A percentile compares a stretch with the other conserved stretches of the same genome.
Evolutionary conservation across 345 rosid species (phyloP).

Genomic region (Litchi chinensis): DNA sequence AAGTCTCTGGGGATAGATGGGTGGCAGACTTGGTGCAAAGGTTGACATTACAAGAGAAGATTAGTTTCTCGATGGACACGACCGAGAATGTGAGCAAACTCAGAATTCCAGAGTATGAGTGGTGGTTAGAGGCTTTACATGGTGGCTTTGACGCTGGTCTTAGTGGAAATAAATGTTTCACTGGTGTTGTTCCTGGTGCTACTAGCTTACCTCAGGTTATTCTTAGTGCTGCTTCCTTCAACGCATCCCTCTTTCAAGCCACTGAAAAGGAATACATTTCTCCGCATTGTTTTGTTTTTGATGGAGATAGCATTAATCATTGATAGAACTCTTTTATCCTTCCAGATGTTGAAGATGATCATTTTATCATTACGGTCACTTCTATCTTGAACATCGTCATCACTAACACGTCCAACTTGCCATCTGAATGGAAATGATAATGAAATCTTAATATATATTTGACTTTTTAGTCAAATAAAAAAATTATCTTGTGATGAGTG

Average conservation of each 20-base stretch:
- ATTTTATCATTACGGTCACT: not conserved
- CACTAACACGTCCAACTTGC: not conserved
- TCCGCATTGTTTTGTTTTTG: no score
- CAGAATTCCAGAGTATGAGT: slow-evolving; percentile 81
- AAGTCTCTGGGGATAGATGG: slow-evolving; percentile 39
- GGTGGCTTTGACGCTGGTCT: slow-evolving; percentile 90
- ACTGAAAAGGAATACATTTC: slow-evolving; percentile 83
- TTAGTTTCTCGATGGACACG: slow-evolving; percentile 47
- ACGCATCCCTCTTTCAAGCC: slow-evolving; percentile 71
- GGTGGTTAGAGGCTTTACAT: slow-evolving; percentile 99
- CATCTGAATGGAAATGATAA: not conserved
- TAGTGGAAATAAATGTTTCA: slow-evolving; percentile 67
- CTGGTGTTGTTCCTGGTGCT: slow-evolving; percentile 71
- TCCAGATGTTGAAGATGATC: no score
- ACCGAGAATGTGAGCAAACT: slow-evolving; percentile 67
- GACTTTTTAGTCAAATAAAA: not conserved
- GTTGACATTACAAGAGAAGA: slow-evolving; percentile 81
- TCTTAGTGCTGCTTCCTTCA: slow-evolving; percentile 91
- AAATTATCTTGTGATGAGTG: no score
- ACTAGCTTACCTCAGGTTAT: slow-evolving; percentile 97
- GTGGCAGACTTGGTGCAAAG: slow-evolving; percentile 78
- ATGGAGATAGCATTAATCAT: no score
- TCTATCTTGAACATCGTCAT: not conserved
- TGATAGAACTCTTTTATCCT: no score
- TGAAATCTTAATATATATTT: not conserved